Percentiles rank a stretch among this genome's conserved stretches.
These are phyloP conservation scores for Juglanconis sp. DNA, from an alignment of 2,329 filamentous ascomycete genomes.

Conservation along the genomic window DNA sequence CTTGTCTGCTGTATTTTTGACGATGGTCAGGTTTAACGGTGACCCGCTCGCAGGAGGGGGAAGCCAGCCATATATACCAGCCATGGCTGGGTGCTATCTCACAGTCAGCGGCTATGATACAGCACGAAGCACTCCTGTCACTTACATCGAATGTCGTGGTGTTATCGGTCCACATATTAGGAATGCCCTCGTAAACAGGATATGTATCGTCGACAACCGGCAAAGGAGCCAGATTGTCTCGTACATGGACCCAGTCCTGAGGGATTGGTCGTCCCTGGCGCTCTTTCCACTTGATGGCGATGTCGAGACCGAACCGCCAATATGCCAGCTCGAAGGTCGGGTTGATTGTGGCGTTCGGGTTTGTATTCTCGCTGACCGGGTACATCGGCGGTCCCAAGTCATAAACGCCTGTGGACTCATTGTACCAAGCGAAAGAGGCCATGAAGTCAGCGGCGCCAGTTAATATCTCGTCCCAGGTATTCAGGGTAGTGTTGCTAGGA, in stretches of 20 bases:
- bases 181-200: constrained; percentile 50
- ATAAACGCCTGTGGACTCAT: constrained; percentile 47
- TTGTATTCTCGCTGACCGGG: constrained; percentile 53
- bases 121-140: background rate
- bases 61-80: constrained; percentile 40
- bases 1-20: constrained; percentile 35
- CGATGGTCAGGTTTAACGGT: constrained; percentile 32
- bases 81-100: constrained; percentile 36
- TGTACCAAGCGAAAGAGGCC: constrained; percentile 55
- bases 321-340: constrained; percentile 60
- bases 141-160: constrained; percentile 34
- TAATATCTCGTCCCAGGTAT: constrained; percentile 52
- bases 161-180: constrained; percentile 38
- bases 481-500: constrained; percentile 40
- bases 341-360: constrained; percentile 53
- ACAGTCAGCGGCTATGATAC: background rate
- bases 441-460: constrained; percentile 56
- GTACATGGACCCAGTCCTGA: constrained; percentile 43
- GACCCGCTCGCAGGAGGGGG: constrained; percentile 35
- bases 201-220: constrained; percentile 49
- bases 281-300: constrained; percentile 51
- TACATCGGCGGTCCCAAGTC: constrained; percentile 46
- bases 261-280: constrained; percentile 44
- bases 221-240: constrained; percentile 50
- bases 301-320: constrained; percentile 57